A percentile compares a stretch with the other conserved stretches of the same genome.
Evolutionary conservation across 768 basidiomycete species (phyloP).

Genomic region (Mycena chlorophos): DNA sequence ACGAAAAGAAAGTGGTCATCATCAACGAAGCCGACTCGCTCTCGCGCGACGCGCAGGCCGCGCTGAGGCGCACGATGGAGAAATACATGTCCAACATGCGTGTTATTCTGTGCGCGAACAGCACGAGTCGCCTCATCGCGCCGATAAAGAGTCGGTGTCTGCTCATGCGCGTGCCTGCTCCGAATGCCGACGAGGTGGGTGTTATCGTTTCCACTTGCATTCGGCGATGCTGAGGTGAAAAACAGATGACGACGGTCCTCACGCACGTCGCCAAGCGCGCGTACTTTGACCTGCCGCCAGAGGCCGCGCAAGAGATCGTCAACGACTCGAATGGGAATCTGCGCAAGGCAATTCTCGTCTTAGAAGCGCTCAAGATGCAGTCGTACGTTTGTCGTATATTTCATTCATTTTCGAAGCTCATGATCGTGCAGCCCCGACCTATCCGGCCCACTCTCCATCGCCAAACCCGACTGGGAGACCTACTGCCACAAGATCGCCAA

Average conservation of each 20-base stretch:
- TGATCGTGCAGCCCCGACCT: slow-evolving; percentile 67
- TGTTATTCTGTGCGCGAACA: slow-evolving; percentile 94
- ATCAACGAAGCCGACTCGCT: slow-evolving; percentile 98
- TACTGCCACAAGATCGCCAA: slow-evolving; percentile 93
- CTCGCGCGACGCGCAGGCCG: slow-evolving; percentile 94
- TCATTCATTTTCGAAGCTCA: slow-evolving; percentile 1
- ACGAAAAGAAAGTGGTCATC: slow-evolving; percentile 70
- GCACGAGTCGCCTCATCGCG: slow-evolving; percentile 92
- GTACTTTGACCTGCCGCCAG: slow-evolving; percentile 76
- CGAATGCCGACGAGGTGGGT: slow-evolving; percentile 69
- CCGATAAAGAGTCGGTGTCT: slow-evolving; percentile 96
- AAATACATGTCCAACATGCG: slow-evolving; percentile 99
- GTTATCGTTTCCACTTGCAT: slow-evolving; percentile 1
- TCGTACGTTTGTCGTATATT: slow-evolving; percentile 53
- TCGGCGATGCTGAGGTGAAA: not conserved
- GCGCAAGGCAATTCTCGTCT: slow-evolving; percentile 89
- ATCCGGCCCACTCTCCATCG: slow-evolving; percentile 73
- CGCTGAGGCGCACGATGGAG: slow-evolving; percentile 96
- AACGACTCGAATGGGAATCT: slow-evolving; percentile 86
- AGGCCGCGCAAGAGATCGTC: slow-evolving; percentile 74
- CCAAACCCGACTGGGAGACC: slow-evolving; percentile 99
- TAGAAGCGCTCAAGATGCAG: slow-evolving; percentile 97
- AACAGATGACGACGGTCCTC: slow-evolving; percentile 82
- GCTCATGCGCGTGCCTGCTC: slow-evolving; percentile 90
- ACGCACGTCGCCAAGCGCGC: slow-evolving; percentile 78